Evolutionary conservation across 768 basidiomycete genomes (phyloP).

Genomic region (Coprinopsis strossmayeri): DNA sequence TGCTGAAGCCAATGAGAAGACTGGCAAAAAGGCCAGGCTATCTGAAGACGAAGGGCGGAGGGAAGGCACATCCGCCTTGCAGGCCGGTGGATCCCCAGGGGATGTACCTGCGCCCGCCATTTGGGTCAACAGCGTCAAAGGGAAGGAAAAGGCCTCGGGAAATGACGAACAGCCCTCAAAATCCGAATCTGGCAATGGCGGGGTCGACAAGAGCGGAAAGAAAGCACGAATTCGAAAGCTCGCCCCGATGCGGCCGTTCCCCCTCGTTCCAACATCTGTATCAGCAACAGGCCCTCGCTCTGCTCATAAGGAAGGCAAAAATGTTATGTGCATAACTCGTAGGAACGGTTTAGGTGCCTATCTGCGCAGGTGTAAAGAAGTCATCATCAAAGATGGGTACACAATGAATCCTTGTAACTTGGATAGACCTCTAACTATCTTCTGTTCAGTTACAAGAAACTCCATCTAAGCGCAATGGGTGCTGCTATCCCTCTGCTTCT

Average conservation of each 20-base stretch:
- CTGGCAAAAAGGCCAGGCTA: slow-evolving; percentile 1
- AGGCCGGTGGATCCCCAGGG: too few species aligned
- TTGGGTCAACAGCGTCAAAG: not conserved
- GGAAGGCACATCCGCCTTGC: not conserved
- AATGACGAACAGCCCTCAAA: not conserved
- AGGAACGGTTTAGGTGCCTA: slow-evolving; percentile 69
- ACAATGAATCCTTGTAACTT: slow-evolving; percentile 12
- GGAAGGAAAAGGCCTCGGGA: not conserved
- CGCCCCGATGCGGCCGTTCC: slow-evolving; percentile 67
- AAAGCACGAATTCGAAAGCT: slow-evolving; percentile 51
- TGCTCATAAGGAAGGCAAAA: slow-evolving; percentile 73
- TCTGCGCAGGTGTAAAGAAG: slow-evolving; percentile 69
- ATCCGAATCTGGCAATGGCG: not conserved
- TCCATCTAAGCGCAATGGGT: slow-evolving; percentile 79
- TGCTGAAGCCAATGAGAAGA: not conserved
- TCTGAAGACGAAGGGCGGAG: slow-evolving; percentile 1
- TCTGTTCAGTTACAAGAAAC: slow-evolving; percentile 53
- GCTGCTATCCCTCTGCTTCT: slow-evolving; percentile 83
- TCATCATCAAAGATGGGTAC: slow-evolving; percentile 68
- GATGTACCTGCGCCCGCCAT: not conserved
- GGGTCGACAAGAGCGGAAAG: too few species aligned
- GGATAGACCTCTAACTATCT: slow-evolving; percentile 1
- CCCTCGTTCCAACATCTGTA: slow-evolving; percentile 66
- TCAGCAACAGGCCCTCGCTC: slow-evolving; percentile 79
- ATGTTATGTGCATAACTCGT: slow-evolving; percentile 73